Base-by-base conservation (phyloP, 768 basidiomycete genomes). In the Russula earlei region DNA sequence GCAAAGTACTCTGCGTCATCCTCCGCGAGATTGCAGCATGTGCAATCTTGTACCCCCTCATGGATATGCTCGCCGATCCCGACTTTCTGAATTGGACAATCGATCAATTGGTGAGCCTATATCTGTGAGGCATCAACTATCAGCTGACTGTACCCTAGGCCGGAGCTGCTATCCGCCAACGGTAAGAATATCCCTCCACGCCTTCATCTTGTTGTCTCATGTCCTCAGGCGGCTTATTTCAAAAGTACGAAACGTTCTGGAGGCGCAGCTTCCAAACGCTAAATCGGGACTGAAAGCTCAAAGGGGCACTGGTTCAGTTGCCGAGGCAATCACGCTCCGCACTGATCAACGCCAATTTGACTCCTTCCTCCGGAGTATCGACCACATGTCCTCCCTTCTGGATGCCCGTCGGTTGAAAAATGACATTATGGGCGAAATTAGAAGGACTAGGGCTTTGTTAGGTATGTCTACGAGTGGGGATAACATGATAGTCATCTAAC, bases 11-110 rank as follows among this genome's bases (percentile, higher is more conserved):
- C 45, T 79, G 71, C 57, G 79, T 87, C 36, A 82, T 89, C 15
- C 81, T 83, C 3, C 74, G 91, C 44, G 96, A 99, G 70, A 79
- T 97, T 62, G 74, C 86, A 0, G 79, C 87, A 4, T 94, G 91
- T 66, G 75, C 85, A 2, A 82, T 95, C 3, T 65, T 97, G 38
- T 83, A 87, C 65, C 93, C 95, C 12, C 69, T 95, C 52, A 83
- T 95, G 76, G 91, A 97, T 47, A 90, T 95, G 85, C 67, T 97
- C 34, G 78, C 87, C 27, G 96, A 99, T 68, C 91, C 93, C 5
- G 96, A 99, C 69, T 96, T 96, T 62, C 97, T 93, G 93, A 99
- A 99, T 71, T 77, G 82, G 55, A 80, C 82, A 36, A 88, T 97
- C 48, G 94, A 97, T 68, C 85, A 93, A 71, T 81, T 90, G 72